Evolutionary conservation across 768 basidiomycete genomes (phyloP).

Genomic region (Pisolithus microcarpus): DNA sequence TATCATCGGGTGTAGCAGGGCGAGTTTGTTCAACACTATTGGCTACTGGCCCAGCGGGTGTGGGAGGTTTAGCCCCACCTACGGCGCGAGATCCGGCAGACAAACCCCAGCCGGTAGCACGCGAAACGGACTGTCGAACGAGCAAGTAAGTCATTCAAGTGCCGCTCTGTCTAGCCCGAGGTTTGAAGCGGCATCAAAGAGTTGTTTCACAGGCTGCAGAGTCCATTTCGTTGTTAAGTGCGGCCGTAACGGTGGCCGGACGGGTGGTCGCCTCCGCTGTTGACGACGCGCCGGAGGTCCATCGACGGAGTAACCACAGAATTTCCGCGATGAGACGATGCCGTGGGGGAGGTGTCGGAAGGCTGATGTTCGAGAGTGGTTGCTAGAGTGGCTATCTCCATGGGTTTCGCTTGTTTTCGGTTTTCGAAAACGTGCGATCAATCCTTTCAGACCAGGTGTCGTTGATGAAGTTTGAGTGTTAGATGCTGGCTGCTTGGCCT

Average conservation of each 20-base stretch:
- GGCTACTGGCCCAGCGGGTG: constrained; percentile 15
- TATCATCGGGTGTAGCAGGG: constrained; percentile 17
- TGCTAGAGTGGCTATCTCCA: constrained; percentile 25
- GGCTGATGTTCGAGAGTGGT: constrained; percentile 25
- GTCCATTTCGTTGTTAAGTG: constrained; percentile 28
- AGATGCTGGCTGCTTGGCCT: constrained; percentile 48
- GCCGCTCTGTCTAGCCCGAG: constrained; percentile 70
- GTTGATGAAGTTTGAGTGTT: constrained; percentile 61
- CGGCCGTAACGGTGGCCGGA: constrained; percentile 20
- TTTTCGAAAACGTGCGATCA: constrained; percentile 71
- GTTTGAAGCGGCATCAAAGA: constrained; percentile 69
- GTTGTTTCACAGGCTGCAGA: constrained; percentile 56
- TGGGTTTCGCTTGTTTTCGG: constrained; percentile 23
- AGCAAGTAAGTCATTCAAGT: constrained; percentile 59
- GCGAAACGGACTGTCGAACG: constrained; percentile 66
- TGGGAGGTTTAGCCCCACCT: constrained; percentile 11
- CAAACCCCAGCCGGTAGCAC: constrained; percentile 40
- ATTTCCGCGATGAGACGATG: constrained; percentile 29
- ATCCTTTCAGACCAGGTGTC: constrained; percentile 67
- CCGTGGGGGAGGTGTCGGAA: constrained; percentile 29
- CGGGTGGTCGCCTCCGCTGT: constrained; percentile 13
- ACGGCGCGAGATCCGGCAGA: constrained; percentile 21
- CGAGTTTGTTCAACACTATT: constrained; percentile 9
- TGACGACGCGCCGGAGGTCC: constrained; percentile 1
- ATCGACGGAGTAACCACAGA: constrained; percentile 16